A percentile compares a stretch with the other conserved stretches of the same genome.
These are phyloP conservation scores for Pseudonitzschia delicatissima DNA, from an alignment of 108 stramenopile genomes.

Conservation along the genomic window DNA sequence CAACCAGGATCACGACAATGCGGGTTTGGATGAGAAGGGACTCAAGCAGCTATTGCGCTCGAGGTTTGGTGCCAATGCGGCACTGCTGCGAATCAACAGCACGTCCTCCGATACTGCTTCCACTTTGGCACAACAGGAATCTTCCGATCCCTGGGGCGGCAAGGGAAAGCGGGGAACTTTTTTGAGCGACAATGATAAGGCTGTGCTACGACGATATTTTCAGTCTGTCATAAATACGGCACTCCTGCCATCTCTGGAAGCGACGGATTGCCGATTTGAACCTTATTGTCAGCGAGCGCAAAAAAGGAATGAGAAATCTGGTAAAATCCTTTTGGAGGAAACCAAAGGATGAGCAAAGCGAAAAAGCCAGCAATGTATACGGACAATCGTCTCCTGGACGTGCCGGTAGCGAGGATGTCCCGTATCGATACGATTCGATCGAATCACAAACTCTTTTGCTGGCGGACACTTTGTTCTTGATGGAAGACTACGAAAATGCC, in stretches of 20 bases:
- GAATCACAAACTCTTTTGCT: constrained; percentile 84
- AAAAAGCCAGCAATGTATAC: not conserved
- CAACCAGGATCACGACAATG: constrained; percentile 37
- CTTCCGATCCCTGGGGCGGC: constrained; percentile 40
- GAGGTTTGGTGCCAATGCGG: constrained; percentile 62
- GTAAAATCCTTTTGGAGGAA: constrained; percentile 85
- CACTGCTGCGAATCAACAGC: constrained; percentile 66
- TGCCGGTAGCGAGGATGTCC: not conserved
- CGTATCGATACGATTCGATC: constrained; percentile 76
- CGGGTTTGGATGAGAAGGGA: constrained; percentile 13
- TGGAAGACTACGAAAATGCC: constrained; percentile 80
- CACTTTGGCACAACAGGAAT: constrained; percentile 47
- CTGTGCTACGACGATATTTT: constrained; percentile 64
- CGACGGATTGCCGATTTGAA: constrained; percentile 78
- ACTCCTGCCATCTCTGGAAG: constrained; percentile 73
- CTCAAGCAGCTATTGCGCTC: constrained; percentile 38
- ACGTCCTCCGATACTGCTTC: constrained; percentile 29
- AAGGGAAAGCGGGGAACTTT: constrained; percentile 50
- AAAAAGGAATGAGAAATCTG: constrained; percentile 82
- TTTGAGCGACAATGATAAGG: constrained; percentile 64
- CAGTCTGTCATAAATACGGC: constrained; percentile 48
- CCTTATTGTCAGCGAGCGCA: constrained; percentile 73
- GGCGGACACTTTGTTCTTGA: constrained; percentile 84
- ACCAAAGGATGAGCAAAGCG: constrained; percentile 43
- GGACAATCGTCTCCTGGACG: constrained; percentile 16